Evolutionary conservation across 176 grass and related monocot genomes (phyloP), one percentile per base, ranked within the genome.

Genomic region (Melocanna baccifera): DNA sequence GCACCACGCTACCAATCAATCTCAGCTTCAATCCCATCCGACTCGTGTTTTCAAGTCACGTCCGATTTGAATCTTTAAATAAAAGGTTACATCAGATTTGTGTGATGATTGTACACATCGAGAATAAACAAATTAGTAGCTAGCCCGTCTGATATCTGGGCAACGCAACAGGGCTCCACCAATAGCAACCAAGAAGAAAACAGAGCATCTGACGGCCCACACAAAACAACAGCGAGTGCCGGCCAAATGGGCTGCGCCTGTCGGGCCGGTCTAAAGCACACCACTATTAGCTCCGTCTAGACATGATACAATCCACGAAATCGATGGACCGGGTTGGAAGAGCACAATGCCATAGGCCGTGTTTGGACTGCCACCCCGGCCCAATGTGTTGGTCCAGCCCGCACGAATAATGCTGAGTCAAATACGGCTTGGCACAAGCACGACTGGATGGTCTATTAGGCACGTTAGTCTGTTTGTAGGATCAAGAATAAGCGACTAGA

Each of bases 401-500:
- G 34, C 34, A 5, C 34, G 4, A 36, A 36, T 36, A 36, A 4
- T 36, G 34, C 34, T 4, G 0, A 4, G 34, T 36, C 34, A 36
- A 4, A 0, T 4, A 4, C 4, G 0, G 34, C 34, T 4, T 3
- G 4, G 4, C 34, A 36, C 0, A 0, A 36, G 4, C 34, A 5
- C 0, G 34, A 4, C 4, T 4, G 0, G 34, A 36, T 4, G 4
- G 4, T 36, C 2, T 36, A 4, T 36, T 36, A 36, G 34, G 4
- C 34, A 36, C 34, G 34, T 36, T 0, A 36, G 34, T 3, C 34
- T 36, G 2, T 36, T 36, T 36, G 34, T 36, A 36, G 4, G 34
- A 36, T 36, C 4, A 36, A 36, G 34, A 36, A 36, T 36, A 36
- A 36, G 0, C 34, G 4, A 36, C 34, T 36, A 36, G 0, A 36